Conservation (phyloP, 176 grass and related monocot genomes). For the Rhynchospora tenuis region DNA sequence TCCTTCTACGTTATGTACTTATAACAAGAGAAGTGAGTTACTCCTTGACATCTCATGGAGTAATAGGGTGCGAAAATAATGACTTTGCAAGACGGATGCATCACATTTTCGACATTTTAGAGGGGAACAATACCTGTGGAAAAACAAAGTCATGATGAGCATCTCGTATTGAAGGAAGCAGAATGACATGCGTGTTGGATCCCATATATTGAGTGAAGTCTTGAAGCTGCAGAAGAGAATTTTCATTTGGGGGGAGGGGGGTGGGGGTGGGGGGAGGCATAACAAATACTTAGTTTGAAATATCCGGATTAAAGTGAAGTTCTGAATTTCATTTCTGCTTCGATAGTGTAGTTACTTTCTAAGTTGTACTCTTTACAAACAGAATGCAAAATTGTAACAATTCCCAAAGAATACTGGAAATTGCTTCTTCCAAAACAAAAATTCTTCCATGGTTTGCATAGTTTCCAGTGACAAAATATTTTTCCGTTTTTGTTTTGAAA, state of each 20-base stretch:
- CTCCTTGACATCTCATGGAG: neutral
- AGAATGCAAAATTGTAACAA: neutral
- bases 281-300: conserved; percentile 19
- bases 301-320: neutral
- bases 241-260: no score
- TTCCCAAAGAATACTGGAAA: neutral
- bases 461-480: neutral
- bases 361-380: neutral
- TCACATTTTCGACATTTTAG: neutral
- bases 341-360: neutral
- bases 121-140: conserved; percentile 54
- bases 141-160: conserved; percentile 93
- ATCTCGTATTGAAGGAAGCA: conserved; percentile 84
- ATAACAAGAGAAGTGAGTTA: neutral
- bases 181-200: conserved; percentile 47
- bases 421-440: neutral
- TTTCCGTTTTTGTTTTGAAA: neutral
- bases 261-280: neutral
- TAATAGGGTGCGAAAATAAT: neutral
- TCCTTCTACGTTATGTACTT: neutral
- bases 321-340: neutral
- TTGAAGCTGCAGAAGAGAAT: conserved; percentile 55
- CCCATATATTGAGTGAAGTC: conserved; percentile 78
- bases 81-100: neutral
- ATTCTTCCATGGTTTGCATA: neutral